These are phyloP conservation scores for Fraxinus xanthoxyloides DNA, from an alignment of 305 asterid genomes.

Conservation along the genomic window DNA sequence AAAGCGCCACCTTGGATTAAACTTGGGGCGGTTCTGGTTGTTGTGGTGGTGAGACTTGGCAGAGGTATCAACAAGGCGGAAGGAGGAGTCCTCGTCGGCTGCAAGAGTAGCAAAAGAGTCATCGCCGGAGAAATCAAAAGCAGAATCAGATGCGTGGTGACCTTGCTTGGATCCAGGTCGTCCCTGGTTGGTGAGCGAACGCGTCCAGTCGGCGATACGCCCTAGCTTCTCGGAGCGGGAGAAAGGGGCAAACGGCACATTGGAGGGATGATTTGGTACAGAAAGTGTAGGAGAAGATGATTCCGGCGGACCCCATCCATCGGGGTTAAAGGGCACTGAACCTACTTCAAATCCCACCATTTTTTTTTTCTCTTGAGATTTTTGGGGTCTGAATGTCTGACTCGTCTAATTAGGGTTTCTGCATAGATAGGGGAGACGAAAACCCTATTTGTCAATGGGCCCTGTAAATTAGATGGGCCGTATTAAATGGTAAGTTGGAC, in stretches of 20 bases:
- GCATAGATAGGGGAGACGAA: not conserved
- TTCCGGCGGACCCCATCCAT: slow-evolving; percentile 83
- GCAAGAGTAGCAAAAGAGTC: slow-evolving; percentile 84
- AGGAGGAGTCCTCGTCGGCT: slow-evolving; percentile 79
- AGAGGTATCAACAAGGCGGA: slow-evolving; percentile 79
- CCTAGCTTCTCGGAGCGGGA: slow-evolving; percentile 90
- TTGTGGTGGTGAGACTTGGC: slow-evolving; percentile 59
- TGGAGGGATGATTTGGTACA: slow-evolving; percentile 45
- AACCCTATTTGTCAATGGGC: not conserved
- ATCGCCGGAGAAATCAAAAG: slow-evolving; percentile 91
- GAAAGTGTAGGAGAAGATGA: slow-evolving; percentile 35
- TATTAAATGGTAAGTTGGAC: not conserved
- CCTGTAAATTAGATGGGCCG: not conserved
- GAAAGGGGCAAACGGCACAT: slow-evolving; percentile 84
- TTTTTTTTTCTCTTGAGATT: not conserved
- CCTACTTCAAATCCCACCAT: slow-evolving; percentile 67
- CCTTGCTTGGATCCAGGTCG: slow-evolving; percentile 63
- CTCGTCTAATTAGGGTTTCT: slow-evolving; percentile 27
- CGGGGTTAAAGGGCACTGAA: slow-evolving; percentile 60
- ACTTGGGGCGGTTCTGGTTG: slow-evolving; percentile 66
- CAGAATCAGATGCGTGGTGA: slow-evolving; percentile 61
- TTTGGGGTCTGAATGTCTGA: too few relatives aligned
- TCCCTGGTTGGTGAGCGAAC: slow-evolving; percentile 38
- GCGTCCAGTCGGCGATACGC: slow-evolving; percentile 88
- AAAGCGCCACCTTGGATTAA: slow-evolving; percentile 79